A percentile compares a stretch with the other conserved stretches of the same genome.
Evolutionary conservation across 2,329 filamentous ascomycete species (phyloP).

Genomic region (Verruconis gallopava): DNA sequence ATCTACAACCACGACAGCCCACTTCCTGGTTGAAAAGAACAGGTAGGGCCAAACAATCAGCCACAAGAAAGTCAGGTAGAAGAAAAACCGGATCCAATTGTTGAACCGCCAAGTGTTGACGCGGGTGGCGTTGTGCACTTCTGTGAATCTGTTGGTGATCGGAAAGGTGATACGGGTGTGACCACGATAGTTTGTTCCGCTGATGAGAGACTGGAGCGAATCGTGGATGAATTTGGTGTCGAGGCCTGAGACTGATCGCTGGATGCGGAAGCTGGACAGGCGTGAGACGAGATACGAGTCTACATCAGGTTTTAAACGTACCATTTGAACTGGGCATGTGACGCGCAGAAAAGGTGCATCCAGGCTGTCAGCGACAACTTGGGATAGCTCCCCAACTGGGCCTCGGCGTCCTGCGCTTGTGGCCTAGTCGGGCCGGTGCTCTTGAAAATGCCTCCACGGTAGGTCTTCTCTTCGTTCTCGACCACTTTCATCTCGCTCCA

Average conservation of each 20-base stretch:
- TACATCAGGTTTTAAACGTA: too few species aligned
- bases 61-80: constrained; percentile 54
- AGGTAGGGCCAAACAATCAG: constrained; percentile 59
- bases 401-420: constrained; percentile 30
- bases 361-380: constrained; percentile 42
- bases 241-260: constrained; percentile 43
- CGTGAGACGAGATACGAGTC: background rate
- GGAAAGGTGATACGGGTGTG: constrained; percentile 47
- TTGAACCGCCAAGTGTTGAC: constrained; percentile 54
- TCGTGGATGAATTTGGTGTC: constrained; percentile 41
- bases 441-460: constrained; percentile 50
- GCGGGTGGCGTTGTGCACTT: constrained; percentile 50
- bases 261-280: constrained; percentile 25
- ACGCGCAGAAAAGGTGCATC: constrained; percentile 55
- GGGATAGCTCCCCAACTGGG: constrained; percentile 22
- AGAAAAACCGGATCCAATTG: constrained; percentile 50
- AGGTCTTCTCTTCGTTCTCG: constrained; percentile 45
- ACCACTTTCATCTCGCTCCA: constrained; percentile 30
- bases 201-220: constrained; percentile 44
- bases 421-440: constrained; percentile 20
- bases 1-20: constrained; percentile 47
- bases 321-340: constrained; percentile 42
- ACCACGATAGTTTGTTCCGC: constrained; percentile 55
- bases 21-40: constrained; percentile 53
- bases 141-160: constrained; percentile 40